Evolutionary conservation across 129 eudicot species (phyloP), one percentile per base, ranked within the genome.

Genomic region (carrot (Daucus carota)): DNA sequence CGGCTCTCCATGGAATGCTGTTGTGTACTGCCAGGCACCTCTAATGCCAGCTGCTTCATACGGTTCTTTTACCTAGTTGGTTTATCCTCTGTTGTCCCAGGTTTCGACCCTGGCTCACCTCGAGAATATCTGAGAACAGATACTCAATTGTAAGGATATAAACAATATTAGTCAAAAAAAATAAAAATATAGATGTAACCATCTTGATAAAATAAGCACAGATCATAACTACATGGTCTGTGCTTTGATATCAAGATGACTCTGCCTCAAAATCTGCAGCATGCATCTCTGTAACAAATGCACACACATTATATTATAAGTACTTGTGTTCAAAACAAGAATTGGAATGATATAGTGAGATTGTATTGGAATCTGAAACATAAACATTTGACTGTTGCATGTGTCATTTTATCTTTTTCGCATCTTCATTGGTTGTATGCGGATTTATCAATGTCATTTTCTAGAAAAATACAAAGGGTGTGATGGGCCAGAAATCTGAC

Each of bases 1-100:
- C 45, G 80, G 79, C 47, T 86, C 77, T 80, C 87, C 90, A 34
- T 83, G 90, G 90, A 79, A 67, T 78, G 73, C 65, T 84, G 50
- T 32, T 41, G 80, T 73, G 5, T 75, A 82, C 80, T 80, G 87
- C 80, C 84, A 81, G 17, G 80, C 90, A 12, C 86, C 89, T 2
- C 36, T 84, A 69, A 70, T 75, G 77, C 96, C 89, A 26, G 78
- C 85, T 75, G 78, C 85, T 75, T 83, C 84, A 5, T 82, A 79
- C 47, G 82, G 70, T 77, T 83, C 43, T 9, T 6, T 14, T 42
- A 2, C n/a, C n/a, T n/a, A n/a, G n/a, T n/a, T n/a, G n/a, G n/a
- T n/a, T n/a, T n/a, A n/a, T n/a, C n/a, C n/a, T n/a, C n/a, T n/a
- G n/a, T n/a, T n/a, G n/a, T n/a, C n/a, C n/a, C n/a, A n/a, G n/a